phyloP scores from a whole-genome alignment of 768 basidiomycete species.

The Leccinum incarnatum region DNA sequence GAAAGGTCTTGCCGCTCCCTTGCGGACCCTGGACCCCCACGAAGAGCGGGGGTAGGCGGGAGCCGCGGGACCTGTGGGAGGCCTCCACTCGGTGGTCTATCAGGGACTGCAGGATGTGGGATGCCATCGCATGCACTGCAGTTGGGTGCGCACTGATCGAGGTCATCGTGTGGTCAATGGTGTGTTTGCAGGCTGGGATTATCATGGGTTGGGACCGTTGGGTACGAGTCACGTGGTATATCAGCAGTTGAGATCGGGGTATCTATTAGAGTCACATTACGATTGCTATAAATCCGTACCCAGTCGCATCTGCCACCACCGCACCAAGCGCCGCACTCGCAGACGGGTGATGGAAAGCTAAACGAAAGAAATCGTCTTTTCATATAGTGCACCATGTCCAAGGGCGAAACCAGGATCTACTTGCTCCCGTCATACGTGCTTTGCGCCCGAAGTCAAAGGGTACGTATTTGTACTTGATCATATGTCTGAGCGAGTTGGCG shows the following conservation, averaged over 20 bases:
- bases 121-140: slow-evolving; percentile 37
- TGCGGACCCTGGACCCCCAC: slow-evolving; percentile 92
- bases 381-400: neutral
- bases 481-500: slow-evolving; percentile 61
- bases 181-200: neutral
- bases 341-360: slow-evolving; percentile 8
- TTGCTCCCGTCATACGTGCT: slow-evolving; percentile 72
- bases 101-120: slow-evolving; percentile 41
- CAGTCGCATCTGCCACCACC: slow-evolving; percentile 18
- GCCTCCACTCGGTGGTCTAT: slow-evolving; percentile 26
- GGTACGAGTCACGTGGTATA: slow-evolving; percentile 13
- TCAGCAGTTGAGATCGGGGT: neutral
- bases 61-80: neutral
- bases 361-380: slow-evolving; percentile 7
- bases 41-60: slow-evolving; percentile 56
- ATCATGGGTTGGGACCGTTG: neutral
- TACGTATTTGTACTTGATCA: slow-evolving; percentile 98
- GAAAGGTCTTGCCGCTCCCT: slow-evolving; percentile 88
- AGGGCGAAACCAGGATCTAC: slow-evolving; percentile 24
- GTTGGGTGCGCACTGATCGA: slow-evolving; percentile 21
- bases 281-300: slow-evolving; percentile 29
- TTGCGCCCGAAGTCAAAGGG: slow-evolving; percentile 97
- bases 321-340: slow-evolving; percentile 13
- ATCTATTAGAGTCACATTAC: slow-evolving; percentile 20
- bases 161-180: slow-evolving; percentile 10